Conservation (phyloP, 768 basidiomycete genomes). For the Candolleomyces efflorescens region DNA sequence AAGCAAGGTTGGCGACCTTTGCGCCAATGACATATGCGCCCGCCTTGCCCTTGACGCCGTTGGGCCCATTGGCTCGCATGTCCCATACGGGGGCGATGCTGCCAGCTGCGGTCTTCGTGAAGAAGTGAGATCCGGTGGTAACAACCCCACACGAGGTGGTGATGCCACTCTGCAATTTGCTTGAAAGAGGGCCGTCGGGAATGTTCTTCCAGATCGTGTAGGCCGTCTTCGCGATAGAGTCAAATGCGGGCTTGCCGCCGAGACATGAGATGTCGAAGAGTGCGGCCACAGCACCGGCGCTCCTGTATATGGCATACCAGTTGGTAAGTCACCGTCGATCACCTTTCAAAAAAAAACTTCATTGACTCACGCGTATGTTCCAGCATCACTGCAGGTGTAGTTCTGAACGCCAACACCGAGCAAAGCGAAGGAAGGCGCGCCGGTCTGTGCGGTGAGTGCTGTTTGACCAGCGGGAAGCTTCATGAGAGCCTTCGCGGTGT, state of each 20-base stretch:
- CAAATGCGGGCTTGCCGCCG: slow-evolving; percentile 20
- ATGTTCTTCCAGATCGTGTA: slow-evolving; percentile 23
- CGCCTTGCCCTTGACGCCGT: slow-evolving; percentile 29
- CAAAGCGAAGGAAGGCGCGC: slow-evolving; percentile 33
- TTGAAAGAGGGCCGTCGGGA: neutral
- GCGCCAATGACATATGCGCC: slow-evolving; percentile 45
- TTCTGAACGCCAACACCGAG: slow-evolving; percentile 52
- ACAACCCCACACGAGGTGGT: neutral
- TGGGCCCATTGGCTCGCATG: slow-evolving; percentile 39
- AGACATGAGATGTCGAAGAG: slow-evolving; percentile 55
- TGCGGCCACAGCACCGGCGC: slow-evolving; percentile 45
- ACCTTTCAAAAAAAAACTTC: neutral
- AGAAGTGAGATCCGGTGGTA: slow-evolving; percentile 49
- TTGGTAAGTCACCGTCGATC: neutral
- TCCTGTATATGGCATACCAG: slow-evolving; percentile 23
- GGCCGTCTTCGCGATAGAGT: slow-evolving; percentile 25
- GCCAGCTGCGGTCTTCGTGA: slow-evolving; percentile 42
- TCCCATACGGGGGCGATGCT: slow-evolving; percentile 53
- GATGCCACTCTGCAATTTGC: neutral
- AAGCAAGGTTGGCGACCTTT: slow-evolving; percentile 35
- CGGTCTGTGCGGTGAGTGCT: slow-evolving; percentile 20
- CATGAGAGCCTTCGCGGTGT: slow-evolving; percentile 22
- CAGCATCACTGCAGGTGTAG: slow-evolving; percentile 45
- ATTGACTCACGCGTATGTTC: slow-evolving; percentile 38
- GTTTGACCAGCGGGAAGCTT: slow-evolving; percentile 25